These are phyloP conservation scores for Ilex aquifolium DNA, from an alignment of 257 asterid genomes.

Conservation along the genomic window DNA sequence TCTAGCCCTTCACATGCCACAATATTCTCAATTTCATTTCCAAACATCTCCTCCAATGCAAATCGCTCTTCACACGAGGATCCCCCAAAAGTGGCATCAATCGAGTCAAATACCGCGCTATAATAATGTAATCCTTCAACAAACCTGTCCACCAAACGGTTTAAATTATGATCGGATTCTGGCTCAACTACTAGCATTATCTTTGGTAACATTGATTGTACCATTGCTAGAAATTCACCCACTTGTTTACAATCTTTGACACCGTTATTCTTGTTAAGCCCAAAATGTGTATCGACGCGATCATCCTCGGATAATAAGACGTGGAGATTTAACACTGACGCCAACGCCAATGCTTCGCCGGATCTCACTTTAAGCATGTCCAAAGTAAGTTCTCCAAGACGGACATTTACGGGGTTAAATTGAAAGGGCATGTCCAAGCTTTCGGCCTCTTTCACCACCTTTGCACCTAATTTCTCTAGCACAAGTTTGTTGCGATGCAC, in stretches of 20 bases:
- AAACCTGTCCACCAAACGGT: constrained; percentile 32
- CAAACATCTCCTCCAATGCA: constrained; percentile 39
- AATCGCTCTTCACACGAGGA: constrained; percentile 29
- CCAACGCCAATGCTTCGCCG: constrained; percentile 41
- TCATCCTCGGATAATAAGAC: constrained; percentile 44
- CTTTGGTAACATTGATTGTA: constrained; percentile 29
- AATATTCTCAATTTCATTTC: constrained; percentile 50
- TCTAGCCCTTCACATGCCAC: constrained; percentile 46
- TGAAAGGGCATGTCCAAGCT: constrained; percentile 27
- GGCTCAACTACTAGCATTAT: constrained; percentile 38
- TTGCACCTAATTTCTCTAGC: constrained; percentile 20
- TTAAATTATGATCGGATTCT: constrained; percentile 44
- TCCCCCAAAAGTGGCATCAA: constrained; percentile 25
- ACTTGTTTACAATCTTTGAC: constrained; percentile 29
- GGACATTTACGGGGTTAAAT: constrained; percentile 25
- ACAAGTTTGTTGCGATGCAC: constrained; percentile 23
- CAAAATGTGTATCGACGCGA: constrained; percentile 23
- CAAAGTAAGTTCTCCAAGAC: constrained; percentile 25
- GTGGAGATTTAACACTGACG: constrained; percentile 38
- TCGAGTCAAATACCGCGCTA: constrained; percentile 40
- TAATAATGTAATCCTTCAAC: constrained; percentile 49
- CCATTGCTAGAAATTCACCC: constrained; percentile 28
- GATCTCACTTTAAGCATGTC: constrained; percentile 32
- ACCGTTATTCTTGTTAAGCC: constrained; percentile 15
- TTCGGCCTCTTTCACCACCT: constrained; percentile 36